These are phyloP conservation scores for Candida tetrigidarum DNA, from an alignment of 1,139 yeast genomes.

Conservation along the genomic window DNA sequence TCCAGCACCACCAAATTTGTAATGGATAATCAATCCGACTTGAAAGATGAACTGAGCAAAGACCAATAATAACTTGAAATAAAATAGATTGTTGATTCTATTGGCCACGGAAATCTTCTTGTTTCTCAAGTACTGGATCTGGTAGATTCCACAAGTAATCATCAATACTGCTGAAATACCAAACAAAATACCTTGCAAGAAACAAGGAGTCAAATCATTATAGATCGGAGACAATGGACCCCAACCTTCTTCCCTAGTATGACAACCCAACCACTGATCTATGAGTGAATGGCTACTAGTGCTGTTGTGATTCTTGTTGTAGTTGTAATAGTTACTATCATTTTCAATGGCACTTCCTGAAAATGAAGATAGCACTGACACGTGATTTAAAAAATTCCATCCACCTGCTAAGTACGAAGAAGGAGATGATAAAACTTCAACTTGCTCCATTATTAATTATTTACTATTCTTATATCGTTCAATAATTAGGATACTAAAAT, in stretches of 20 bases:
- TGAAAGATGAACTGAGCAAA: constrained; percentile 43
- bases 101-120: constrained; percentile 33
- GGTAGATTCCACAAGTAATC: constrained; percentile 56
- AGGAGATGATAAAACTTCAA: constrained; percentile 13
- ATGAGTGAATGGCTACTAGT: not conserved
- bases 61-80: constrained; percentile 46
- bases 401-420: constrained; percentile 10
- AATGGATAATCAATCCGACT: constrained; percentile 25
- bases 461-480: no score
- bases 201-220: constrained; percentile 81
- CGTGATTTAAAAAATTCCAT: constrained; percentile 16
- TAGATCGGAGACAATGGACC: constrained; percentile 64
- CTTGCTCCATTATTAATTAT: constrained; percentile 20
- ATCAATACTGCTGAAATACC: constrained; percentile 55
- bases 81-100: constrained; percentile 46
- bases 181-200: constrained; percentile 70
- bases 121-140: constrained; percentile 40
- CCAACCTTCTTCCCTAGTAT: constrained; percentile 62
- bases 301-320: not conserved
- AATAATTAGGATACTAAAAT: no score
- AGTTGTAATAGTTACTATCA: not conserved
- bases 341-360: not conserved
- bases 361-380: constrained; percentile 12
- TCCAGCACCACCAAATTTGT: constrained; percentile 31
- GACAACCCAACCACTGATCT: constrained; percentile 20